phyloP scores from a whole-genome alignment of 2,329 filamentous ascomycete genomes.

The Colletotrichum costaricense region DNA sequence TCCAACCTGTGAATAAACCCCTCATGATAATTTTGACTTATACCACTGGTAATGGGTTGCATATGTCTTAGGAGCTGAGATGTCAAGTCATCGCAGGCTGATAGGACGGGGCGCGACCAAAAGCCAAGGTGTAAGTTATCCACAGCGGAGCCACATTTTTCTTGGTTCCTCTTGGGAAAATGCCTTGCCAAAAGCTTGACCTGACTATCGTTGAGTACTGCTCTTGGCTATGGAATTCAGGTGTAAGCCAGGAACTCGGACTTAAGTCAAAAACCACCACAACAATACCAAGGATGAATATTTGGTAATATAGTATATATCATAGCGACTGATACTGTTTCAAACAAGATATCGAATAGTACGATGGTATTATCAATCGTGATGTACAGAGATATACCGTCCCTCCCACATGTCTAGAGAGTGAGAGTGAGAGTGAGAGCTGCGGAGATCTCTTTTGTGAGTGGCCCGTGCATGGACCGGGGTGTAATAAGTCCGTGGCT shows the following conservation, averaged over 20 bases:
- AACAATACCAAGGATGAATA: no score
- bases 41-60: no score
- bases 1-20: neutral
- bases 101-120: neutral
- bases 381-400: neutral
- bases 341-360: neutral
- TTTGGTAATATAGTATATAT: neutral
- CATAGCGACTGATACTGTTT: neutral
- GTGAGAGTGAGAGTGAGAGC: no score
- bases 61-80: no score
- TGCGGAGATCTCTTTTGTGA: conserved; percentile 18
- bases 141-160: neutral
- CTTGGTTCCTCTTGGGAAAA: conserved; percentile 25
- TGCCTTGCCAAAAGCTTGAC: conserved; percentile 32
- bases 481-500: neutral
- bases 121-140: neutral
- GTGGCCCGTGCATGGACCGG: conserved; percentile 16
- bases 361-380: neutral
- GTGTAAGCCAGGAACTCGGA: neutral
- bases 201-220: neutral
- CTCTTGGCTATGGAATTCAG: neutral
- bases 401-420: neutral
- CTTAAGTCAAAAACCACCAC: no score
- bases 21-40: no score
- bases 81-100: neutral